Percentiles rank a stretch among this genome's conserved stretches.
phyloP scores from a whole-genome alignment of 768 basidiomycete species.

The Lentinus tigrinus region DNA sequence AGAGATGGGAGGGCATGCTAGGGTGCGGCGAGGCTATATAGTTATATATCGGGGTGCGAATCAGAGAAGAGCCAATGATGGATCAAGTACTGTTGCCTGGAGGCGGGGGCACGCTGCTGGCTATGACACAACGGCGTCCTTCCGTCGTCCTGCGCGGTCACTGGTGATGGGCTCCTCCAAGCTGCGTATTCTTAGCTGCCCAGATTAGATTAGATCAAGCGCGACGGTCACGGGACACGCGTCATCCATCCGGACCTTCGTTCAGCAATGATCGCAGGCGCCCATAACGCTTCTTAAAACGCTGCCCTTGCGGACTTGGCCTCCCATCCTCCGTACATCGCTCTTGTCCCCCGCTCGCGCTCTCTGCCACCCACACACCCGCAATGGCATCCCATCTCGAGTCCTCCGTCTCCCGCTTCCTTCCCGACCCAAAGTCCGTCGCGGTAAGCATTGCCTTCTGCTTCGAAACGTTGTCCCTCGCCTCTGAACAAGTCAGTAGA shows the following conservation, averaged over 20 bases:
- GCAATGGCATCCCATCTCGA: slow-evolving; percentile 14
- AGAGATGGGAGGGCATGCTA: not conserved
- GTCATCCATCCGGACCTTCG: slow-evolving; percentile 6
- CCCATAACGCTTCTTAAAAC: slow-evolving; percentile 11
- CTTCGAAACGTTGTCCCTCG: not conserved
- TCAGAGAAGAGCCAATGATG: not conserved
- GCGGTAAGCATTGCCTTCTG: slow-evolving; percentile 52
- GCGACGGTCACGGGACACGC: not conserved
- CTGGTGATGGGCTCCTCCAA: too few species aligned
- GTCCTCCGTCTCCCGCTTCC: slow-evolving; percentile 38
- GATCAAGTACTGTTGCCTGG: not conserved
- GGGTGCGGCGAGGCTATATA: not conserved
- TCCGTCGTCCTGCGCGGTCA: not conserved
- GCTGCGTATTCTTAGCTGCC: not conserved
- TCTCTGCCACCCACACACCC: not conserved
- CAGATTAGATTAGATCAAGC: slow-evolving; percentile 14
- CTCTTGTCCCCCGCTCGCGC: not conserved
- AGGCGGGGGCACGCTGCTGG: not conserved
- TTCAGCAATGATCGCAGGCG: not conserved
- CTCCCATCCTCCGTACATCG: not conserved
- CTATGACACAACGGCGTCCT: not conserved
- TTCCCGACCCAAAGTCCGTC: slow-evolving; percentile 69
- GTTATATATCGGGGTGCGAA: slow-evolving; percentile 1
- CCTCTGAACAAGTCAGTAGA: slow-evolving; percentile 40
- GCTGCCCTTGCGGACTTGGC: not conserved